Evolutionary conservation across 2,329 filamentous ascomycete species (phyloP).

Genomic region (Aspergillus costaricaensis): DNA sequence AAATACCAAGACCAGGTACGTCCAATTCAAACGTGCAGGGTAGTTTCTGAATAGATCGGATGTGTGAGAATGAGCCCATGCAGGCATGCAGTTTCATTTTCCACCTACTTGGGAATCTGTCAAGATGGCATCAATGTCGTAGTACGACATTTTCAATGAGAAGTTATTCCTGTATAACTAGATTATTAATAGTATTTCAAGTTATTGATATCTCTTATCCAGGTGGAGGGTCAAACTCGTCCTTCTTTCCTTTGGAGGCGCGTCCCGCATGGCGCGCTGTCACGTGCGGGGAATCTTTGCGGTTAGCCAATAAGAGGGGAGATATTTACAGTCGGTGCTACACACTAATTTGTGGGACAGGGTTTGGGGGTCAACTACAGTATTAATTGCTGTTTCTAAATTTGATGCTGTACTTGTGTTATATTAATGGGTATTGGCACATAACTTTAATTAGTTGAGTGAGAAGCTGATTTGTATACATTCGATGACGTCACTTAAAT

Average conservation of each 20-base stretch:
- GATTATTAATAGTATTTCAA: neutral
- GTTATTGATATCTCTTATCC: neutral
- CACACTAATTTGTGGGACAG: too few species aligned
- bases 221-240: neutral
- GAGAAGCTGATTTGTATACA: too few species aligned
- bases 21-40: constrained; percentile 93
- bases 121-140: constrained; percentile 51
- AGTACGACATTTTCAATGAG: constrained; percentile 43
- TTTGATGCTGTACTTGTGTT: too few species aligned
- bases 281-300: constrained; percentile 8
- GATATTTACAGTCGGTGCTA: neutral
- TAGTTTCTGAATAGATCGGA: constrained; percentile 68
- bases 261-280: constrained; percentile 14
- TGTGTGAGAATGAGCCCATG: neutral
- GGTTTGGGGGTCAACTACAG: too few species aligned
- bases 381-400: too few species aligned
- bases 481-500: too few species aligned
- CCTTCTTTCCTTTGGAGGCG: neutral
- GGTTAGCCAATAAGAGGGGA: neutral
- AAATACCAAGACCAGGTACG: constrained; percentile 80
- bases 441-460: too few species aligned
- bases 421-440: too few species aligned
- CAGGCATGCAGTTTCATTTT: neutral
- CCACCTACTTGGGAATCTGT: constrained; percentile 46
- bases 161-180: neutral